These are phyloP conservation scores for Rugonectria rugulosa DNA, from an alignment of 2,329 filamentous ascomycete species.

Conservation along the genomic window DNA sequence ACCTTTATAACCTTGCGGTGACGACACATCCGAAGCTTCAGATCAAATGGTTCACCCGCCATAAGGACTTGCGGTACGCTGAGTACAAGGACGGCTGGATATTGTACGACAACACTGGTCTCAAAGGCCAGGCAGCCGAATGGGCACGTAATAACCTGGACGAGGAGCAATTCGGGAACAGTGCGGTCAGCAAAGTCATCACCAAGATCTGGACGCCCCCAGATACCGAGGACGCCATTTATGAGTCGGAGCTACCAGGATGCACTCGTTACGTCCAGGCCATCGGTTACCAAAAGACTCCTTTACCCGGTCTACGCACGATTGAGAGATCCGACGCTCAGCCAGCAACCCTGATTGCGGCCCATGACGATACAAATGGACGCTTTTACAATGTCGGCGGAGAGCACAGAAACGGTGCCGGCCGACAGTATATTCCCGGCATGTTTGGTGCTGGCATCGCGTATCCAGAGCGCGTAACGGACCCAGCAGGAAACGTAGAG, in stretches of 20 bases:
- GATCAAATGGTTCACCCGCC: constrained; percentile 70
- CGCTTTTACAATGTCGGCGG: constrained; percentile 25
- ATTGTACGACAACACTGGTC: constrained; percentile 69
- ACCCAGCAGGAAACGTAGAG: constrained; percentile 68
- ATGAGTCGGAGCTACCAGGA: constrained; percentile 53
- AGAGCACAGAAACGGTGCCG: background rate
- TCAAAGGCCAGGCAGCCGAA: constrained; percentile 67
- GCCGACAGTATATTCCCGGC: constrained; percentile 52
- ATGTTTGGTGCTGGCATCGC: constrained; percentile 70
- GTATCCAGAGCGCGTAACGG: constrained; percentile 66
- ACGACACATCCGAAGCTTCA: constrained; percentile 60
- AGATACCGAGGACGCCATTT: constrained; percentile 53
- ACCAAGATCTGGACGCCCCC: constrained; percentile 54
- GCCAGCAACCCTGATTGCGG: constrained; percentile 53
- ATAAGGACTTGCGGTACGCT: constrained; percentile 64
- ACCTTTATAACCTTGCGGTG: constrained; percentile 62
- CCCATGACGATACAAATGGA: constrained; percentile 44
- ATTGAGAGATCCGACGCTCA: constrained; percentile 29
- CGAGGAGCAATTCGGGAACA: constrained; percentile 53
- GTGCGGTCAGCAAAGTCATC: constrained; percentile 55
- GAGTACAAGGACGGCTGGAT: constrained; percentile 70
- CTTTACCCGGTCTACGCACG: constrained; percentile 55
- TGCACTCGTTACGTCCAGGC: constrained; percentile 65
- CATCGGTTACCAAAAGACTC: constrained; percentile 62
- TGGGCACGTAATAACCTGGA: constrained; percentile 68